Evolutionary conservation across 164 flowering plant species (phyloP).

Genomic region (Vitis riparia): DNA sequence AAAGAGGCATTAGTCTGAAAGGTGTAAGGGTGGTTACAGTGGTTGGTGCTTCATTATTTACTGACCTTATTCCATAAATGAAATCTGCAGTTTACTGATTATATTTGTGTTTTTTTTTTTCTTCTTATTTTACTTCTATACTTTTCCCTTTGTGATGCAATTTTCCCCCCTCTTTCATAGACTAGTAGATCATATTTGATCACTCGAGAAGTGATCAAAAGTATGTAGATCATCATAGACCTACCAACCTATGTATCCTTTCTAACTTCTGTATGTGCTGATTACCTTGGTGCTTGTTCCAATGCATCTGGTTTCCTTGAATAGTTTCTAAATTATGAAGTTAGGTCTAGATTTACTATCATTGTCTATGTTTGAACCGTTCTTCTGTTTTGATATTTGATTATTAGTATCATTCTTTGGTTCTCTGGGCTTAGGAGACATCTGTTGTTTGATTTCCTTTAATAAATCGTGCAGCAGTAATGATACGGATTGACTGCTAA

Average conservation of each 20-base stretch:
- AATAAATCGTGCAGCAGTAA: no score
- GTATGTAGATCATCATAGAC: not conserved
- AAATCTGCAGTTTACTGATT: not conserved
- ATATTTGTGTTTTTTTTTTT: not conserved
- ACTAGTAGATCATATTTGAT: no score
- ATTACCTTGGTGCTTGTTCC: not conserved
- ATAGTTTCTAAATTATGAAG: not conserved
- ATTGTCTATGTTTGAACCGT: no score
- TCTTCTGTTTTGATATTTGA: no score
- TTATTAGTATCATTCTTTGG: no score
- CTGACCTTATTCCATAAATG: constrained; percentile 8
- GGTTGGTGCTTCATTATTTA: constrained; percentile 2
- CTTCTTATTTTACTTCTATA: not conserved
- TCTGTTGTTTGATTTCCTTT: no score
- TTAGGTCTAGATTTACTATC: no score
- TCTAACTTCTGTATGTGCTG: not conserved
- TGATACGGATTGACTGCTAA: no score
- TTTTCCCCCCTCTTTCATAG: no score
- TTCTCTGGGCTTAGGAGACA: no score
- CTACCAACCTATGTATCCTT: not conserved
- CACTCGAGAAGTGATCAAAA: not conserved
- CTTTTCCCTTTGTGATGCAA: no score
- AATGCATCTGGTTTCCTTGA: not conserved
- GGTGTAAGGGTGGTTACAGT: constrained; percentile 4
- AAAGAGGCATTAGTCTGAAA: constrained; percentile 2